These are phyloP conservation scores for Phytopythium ostracodes DNA, from an alignment of 352 stramenopile genomes.

Conservation along the genomic window DNA sequence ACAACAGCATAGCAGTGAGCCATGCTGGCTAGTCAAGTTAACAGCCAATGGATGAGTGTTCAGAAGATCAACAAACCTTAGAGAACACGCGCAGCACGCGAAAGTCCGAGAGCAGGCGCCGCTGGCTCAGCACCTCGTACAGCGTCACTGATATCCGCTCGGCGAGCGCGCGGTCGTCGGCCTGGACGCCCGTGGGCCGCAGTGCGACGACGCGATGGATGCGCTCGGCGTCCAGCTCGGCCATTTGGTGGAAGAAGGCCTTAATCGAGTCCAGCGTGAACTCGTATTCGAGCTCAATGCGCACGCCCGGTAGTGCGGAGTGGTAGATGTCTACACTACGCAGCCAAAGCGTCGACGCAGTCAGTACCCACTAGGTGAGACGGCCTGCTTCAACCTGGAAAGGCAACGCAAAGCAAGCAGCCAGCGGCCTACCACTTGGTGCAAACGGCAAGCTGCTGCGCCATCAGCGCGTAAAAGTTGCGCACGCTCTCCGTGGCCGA, in stretches of 20 bases:
- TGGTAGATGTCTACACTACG: slow-evolving; percentile 84
- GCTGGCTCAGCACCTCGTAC: slow-evolving; percentile 77
- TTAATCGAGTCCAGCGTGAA: slow-evolving; percentile 71
- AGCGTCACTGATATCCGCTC: slow-evolving; percentile 40
- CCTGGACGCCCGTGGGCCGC: slow-evolving; percentile 13
- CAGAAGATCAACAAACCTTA: slow-evolving; percentile 27
- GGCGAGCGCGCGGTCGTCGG: slow-evolving; percentile 20
- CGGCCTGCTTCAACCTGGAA: neutral
- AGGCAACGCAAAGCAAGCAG: too few species aligned
- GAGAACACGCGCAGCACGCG: slow-evolving; percentile 71
- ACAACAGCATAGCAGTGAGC: neutral
- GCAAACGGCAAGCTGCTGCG: slow-evolving; percentile 53
- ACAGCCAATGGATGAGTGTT: neutral
- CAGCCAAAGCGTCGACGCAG: neutral
- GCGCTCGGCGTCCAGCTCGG: slow-evolving; percentile 65
- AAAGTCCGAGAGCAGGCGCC: slow-evolving; percentile 77
- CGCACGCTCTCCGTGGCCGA: slow-evolving; percentile 63
- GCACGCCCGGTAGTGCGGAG: slow-evolving; percentile 62
- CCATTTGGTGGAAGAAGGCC: slow-evolving; percentile 73
- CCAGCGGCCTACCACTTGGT: slow-evolving; percentile 67
- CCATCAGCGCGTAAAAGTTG: slow-evolving; percentile 72
- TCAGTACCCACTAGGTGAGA: neutral
- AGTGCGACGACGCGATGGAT: slow-evolving; percentile 46
- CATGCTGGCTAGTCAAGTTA: too few species aligned
- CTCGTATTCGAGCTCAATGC: slow-evolving; percentile 70